A percentile compares a stretch with the other conserved stretches of the same genome.
Evolutionary conservation across 768 basidiomycete species (phyloP).

Genomic region (Xerocomus potaroensis): DNA sequence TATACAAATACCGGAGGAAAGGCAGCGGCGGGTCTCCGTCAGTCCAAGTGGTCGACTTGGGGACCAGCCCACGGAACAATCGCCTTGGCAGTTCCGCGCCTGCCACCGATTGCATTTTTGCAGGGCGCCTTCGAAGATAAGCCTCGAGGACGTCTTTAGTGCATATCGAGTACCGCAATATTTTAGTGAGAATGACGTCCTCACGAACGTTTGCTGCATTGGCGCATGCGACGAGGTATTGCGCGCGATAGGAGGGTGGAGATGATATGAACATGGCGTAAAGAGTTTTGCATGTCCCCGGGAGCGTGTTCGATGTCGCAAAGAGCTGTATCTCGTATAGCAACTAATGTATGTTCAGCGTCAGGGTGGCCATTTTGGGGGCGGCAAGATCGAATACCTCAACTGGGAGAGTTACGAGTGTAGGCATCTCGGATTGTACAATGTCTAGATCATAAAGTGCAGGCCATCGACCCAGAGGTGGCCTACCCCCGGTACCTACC

Average conservation of each 20-base stretch:
- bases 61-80: slow-evolving; percentile 54
- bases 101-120: background rate
- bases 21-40: slow-evolving; percentile 56
- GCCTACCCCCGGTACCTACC: no score
- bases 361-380: slow-evolving; percentile 8
- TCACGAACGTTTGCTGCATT: slow-evolving; percentile 15
- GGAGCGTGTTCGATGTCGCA: slow-evolving; percentile 62
- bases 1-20: slow-evolving; percentile 56
- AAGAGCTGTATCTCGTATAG: slow-evolving; percentile 73
- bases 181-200: slow-evolving; percentile 37
- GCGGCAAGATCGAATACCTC: slow-evolving; percentile 29
- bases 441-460: no score
- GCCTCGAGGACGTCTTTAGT: slow-evolving; percentile 39
- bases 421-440: slow-evolving; percentile 7
- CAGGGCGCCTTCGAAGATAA: slow-evolving; percentile 34
- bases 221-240: slow-evolving; percentile 51
- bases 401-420: slow-evolving; percentile 30
- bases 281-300: slow-evolving; percentile 52
- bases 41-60: slow-evolving; percentile 38
- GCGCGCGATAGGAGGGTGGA: slow-evolving; percentile 56
- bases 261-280: slow-evolving; percentile 51
- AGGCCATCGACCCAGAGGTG: no score
- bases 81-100: slow-evolving; percentile 57
- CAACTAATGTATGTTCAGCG: slow-evolving; percentile 44
- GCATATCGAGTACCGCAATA: slow-evolving; percentile 43